Evolutionary conservation across 2,329 filamentous ascomycete genomes (phyloP).

Genomic region (Colletotrichum destructivum): DNA sequence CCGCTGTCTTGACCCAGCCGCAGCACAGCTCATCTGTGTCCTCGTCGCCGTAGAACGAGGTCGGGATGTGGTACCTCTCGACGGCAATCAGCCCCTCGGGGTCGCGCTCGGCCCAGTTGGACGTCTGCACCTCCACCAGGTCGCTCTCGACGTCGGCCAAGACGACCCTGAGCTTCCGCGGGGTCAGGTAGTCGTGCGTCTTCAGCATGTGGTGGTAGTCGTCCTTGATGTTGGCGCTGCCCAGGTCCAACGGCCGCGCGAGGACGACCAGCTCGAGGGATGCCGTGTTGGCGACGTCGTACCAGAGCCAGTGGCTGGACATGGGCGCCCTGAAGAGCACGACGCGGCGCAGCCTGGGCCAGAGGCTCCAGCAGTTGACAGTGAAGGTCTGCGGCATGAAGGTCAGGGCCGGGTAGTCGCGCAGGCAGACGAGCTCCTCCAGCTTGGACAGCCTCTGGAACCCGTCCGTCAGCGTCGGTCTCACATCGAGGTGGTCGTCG

Average conservation of each 20-base stretch:
- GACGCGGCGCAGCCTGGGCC: conserved; percentile 59
- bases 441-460: conserved; percentile 60
- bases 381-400: conserved; percentile 48
- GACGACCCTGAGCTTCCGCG: conserved; percentile 46
- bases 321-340: conserved; percentile 59
- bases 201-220: conserved; percentile 57
- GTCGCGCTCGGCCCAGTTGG: conserved; percentile 54
- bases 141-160: conserved; percentile 37
- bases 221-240: conserved; percentile 55
- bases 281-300: conserved; percentile 54
- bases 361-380: conserved; percentile 58
- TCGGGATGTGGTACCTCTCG: conserved; percentile 56
- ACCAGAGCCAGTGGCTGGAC: conserved; percentile 57
- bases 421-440: conserved; percentile 64
- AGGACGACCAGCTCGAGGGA: conserved; percentile 60
- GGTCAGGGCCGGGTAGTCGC: conserved; percentile 61
- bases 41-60: conserved; percentile 57
- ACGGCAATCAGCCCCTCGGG: conserved; percentile 56
- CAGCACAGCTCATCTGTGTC: conserved; percentile 55
- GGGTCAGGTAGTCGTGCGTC: conserved; percentile 47
- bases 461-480: conserved; percentile 59
- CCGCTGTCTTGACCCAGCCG: conserved; percentile 57
- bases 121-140: conserved; percentile 46
- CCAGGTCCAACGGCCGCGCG: conserved; percentile 54
- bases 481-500: conserved; percentile 58